Evolutionary conservation across 371 early-diverging fungal species (phyloP), one percentile per base, ranked within the genome.

Genomic region (Saksenaea oblongispora): DNA sequence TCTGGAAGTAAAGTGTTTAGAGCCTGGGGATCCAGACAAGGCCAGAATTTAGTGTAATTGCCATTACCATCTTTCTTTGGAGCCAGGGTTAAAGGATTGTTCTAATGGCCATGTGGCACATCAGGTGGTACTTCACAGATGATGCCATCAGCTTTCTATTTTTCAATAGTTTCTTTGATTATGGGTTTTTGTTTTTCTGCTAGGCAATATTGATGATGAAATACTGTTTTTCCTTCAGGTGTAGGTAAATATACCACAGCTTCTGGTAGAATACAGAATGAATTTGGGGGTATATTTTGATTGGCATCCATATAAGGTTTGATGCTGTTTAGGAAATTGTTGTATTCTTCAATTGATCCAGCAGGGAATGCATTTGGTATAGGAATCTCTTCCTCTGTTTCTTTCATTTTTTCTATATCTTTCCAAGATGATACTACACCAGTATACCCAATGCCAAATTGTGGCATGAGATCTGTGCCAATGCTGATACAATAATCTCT

Each of bases 11-110:
- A 22, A 15, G 14, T 27, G 41, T 69, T 69, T 2, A 69, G 17
- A 22, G 44, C 55, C 26, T 62, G 35, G 1, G 62, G 69, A 51
- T 69, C 69, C 2, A 69, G 39, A 34, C 69, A 69, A 1, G 59
- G 62, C 13, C 64, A 34, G 3, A 31, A 24, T 13, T 35, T 8
- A 0, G 64, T 64, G 15, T 61, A 63, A 2, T 71, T 63, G 0
- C 71, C 66, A 3, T 44, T 1, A 0, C 37, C 22, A 54, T 70
- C 64, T 51, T 64, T 64, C 22, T 66, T 66, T 7, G 66, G 62
- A 27, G 67, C 66, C 5, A 71, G 31, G 2, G 71, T 71, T 1
- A 71, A 44, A 1, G 71, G 59, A 41, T 34, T 63, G 18, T 70
- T 70, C 36, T 41, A 57, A 36, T 13, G 51, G 26, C 26, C 51